A percentile compares a stretch with the other conserved stretches of the same genome.
phyloP scores from a whole-genome alignment of 345 rosid genomes.

The Gossypium bickii region DNA sequence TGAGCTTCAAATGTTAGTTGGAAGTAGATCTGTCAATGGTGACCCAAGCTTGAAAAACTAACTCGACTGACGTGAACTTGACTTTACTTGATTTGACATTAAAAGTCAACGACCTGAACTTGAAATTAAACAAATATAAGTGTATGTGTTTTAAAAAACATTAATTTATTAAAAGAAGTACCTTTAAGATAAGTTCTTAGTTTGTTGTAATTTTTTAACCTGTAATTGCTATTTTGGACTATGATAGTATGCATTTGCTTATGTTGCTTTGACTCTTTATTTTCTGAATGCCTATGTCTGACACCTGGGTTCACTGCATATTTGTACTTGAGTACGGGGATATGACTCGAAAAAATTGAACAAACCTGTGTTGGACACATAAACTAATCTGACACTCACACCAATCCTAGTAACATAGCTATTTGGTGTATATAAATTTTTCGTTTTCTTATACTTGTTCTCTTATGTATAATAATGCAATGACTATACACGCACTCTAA shows the following conservation, averaged over 20 bases:
- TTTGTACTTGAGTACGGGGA: background rate
- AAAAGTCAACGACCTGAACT: too few species aligned
- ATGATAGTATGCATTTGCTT: background rate
- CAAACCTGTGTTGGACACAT: background rate
- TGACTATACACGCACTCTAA: constrained; percentile 23
- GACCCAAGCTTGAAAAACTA: too few species aligned
- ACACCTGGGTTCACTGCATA: too few species aligned
- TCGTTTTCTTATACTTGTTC: background rate
- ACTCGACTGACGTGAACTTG: too few species aligned
- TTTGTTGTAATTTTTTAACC: background rate
- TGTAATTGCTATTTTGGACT: background rate
- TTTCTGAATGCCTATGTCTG: background rate
- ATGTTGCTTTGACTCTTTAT: background rate
- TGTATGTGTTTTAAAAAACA: too few species aligned
- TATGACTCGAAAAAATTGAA: background rate
- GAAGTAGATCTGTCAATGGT: too few species aligned
- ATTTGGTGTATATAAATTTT: background rate
- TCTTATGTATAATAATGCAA: background rate
- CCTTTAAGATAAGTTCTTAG: background rate
- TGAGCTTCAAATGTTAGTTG: background rate
- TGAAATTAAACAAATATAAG: too few species aligned
- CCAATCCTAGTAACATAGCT: background rate
- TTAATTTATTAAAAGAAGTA: too few species aligned
- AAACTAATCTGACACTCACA: background rate
- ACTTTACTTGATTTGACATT: too few species aligned